A percentile compares a stretch with the other conserved stretches of the same genome.
phyloP scores from a whole-genome alignment of 2,329 filamentous ascomycete genomes.

The Penicillium sp. region DNA sequence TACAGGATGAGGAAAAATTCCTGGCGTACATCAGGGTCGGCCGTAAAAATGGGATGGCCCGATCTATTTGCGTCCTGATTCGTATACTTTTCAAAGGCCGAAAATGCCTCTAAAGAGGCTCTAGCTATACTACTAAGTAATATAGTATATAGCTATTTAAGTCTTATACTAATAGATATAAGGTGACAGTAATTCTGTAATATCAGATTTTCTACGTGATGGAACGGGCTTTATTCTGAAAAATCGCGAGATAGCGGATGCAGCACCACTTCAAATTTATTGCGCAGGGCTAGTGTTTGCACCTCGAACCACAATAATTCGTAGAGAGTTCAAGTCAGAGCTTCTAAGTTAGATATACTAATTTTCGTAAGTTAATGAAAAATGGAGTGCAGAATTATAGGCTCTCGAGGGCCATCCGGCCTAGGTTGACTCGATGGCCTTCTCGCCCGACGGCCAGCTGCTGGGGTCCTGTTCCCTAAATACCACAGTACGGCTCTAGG shows the following conservation, averaged over 20 bases:
- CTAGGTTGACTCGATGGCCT: neutral
- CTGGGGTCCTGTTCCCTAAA: constrained; percentile 1
- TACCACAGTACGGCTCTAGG: constrained; percentile 3
- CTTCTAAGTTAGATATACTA: constrained; percentile 1
- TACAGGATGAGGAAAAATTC: no score
- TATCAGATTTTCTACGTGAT: neutral
- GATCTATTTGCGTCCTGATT: no score
- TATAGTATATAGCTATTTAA: constrained; percentile 3
- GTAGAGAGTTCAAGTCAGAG: neutral
- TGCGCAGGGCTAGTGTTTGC: constrained; percentile 3
- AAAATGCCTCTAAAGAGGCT: no score
- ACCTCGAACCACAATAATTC: neutral
- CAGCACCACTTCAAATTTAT: constrained; percentile 4
- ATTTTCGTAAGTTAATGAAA: constrained; percentile 11
- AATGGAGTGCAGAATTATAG: constrained; percentile 10
- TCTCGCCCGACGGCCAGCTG: constrained; percentile 9
- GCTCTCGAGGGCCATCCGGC: constrained; percentile 16
- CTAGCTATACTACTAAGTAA: constrained; percentile 4
- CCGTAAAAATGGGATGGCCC: no score
- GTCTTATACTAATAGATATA: constrained; percentile 11
- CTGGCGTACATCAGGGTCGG: no score
- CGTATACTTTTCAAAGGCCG: no score
- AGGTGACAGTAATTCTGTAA: neutral
- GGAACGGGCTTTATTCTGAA: neutral
- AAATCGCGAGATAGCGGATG: neutral